These are phyloP conservation scores for Solanum chilense DNA, from an alignment of 257 asterid genomes.

Conservation along the genomic window DNA sequence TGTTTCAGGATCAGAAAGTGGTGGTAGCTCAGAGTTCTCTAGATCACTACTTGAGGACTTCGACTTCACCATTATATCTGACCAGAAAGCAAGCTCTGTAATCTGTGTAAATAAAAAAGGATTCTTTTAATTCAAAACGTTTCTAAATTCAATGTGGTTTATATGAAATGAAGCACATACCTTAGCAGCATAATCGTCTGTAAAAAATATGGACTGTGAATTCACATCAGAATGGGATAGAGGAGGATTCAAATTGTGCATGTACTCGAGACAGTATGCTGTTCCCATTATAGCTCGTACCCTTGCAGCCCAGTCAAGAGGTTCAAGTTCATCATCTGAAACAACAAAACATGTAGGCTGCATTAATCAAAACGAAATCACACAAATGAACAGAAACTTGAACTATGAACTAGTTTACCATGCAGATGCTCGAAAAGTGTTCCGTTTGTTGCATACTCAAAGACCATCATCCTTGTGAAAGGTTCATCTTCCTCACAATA, in stretches of 20 bases:
- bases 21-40: background rate
- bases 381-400: background rate
- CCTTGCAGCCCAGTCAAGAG: conserved; percentile 7
- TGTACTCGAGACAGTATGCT: conserved; percentile 10
- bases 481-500: conserved; percentile 68
- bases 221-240: background rate
- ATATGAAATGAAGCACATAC: background rate
- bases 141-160: background rate
- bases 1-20: background rate
- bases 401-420: conserved; percentile 27
- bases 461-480: conserved; percentile 83
- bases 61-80: background rate
- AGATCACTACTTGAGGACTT: background rate
- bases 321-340: conserved; percentile 5
- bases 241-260: conserved; percentile 7
- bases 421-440: conserved; percentile 85
- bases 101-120: background rate
- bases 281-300: conserved; percentile 8
- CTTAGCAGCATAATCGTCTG: conserved; percentile 11
- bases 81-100: conserved; percentile 3
- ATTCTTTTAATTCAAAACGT: background rate
- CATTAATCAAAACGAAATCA: background rate
- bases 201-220: background rate
- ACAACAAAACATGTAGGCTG: background rate
- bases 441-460: conserved; percentile 89